Percentiles rank a stretch among this genome's conserved stretches.
Evolutionary conservation across 192 early-diverging fungal species (phyloP).

Genomic region (Rhizophagus prolifer): DNA sequence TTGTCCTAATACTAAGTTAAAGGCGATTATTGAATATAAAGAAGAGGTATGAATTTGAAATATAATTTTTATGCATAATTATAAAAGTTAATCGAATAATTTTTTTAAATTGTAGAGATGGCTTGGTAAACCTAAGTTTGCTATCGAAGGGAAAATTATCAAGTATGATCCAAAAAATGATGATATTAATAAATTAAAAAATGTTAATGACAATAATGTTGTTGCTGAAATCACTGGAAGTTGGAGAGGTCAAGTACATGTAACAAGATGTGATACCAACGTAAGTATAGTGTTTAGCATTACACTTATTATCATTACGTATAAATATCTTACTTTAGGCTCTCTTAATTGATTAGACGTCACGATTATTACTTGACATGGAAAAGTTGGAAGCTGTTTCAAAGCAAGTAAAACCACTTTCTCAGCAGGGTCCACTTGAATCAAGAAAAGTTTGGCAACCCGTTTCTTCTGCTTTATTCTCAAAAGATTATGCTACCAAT

Average conservation of each 20-base stretch:
- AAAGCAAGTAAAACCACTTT: conserved; percentile 56
- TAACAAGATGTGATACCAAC: conserved; percentile 21
- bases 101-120: conserved; percentile 41
- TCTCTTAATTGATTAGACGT: conserved; percentile 14
- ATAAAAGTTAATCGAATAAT: background rate
- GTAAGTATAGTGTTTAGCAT: conserved; percentile 25
- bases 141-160: conserved; percentile 67
- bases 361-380: conserved; percentile 56
- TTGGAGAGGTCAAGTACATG: conserved; percentile 64
- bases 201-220: conserved; percentile 54
- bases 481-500: conserved; percentile 50
- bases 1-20: conserved; percentile 62
- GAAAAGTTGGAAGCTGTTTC: conserved; percentile 41
- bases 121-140: conserved; percentile 67
- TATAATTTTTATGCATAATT: background rate
- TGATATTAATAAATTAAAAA: conserved; percentile 47
- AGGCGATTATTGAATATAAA: conserved; percentile 67
- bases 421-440: conserved; percentile 62
- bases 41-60: conserved; percentile 47
- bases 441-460: conserved; percentile 61
- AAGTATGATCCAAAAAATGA: conserved; percentile 54
- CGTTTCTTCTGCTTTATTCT: conserved; percentile 59
- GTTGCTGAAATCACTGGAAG: conserved; percentile 60
- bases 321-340: conserved; percentile 25
- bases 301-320: background rate